Conservation (phyloP, 306 rosid species). For the Neltuma alba region DNA sequence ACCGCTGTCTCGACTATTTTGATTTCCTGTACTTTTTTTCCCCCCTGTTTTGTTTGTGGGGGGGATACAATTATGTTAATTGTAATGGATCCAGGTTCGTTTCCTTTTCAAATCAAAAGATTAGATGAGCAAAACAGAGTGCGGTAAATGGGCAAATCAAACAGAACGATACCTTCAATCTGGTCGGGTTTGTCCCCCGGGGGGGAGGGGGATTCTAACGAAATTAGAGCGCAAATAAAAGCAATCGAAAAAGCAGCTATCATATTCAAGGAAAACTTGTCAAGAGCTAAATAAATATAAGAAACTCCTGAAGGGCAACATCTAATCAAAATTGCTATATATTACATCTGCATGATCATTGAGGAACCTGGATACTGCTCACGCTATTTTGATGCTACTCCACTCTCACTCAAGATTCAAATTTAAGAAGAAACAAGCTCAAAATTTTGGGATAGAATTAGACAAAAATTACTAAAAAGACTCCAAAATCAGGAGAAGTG, state of each 20-base stretch:
- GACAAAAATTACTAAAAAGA: neutral
- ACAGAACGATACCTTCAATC: neutral
- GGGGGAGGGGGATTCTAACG: neutral
- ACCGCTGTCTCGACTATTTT: too few relatives aligned
- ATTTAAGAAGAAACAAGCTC: neutral
- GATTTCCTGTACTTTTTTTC: too few relatives aligned
- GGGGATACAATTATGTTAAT: too few relatives aligned
- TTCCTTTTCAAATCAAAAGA: neutral
- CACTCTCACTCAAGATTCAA: neutral
- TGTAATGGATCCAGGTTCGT: neutral
- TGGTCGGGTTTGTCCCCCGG: neutral
- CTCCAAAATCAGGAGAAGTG: slow-evolving; percentile 61
- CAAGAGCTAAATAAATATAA: neutral
- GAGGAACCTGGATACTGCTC: neutral
- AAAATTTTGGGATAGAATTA: neutral
- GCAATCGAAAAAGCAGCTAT: neutral
- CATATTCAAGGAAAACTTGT: neutral
- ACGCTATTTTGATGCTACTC: neutral
- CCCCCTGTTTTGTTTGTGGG: too few relatives aligned
- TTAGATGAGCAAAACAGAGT: neutral
- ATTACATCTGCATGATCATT: neutral
- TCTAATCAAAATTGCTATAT: neutral
- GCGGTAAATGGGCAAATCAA: neutral
- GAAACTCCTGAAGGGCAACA: neutral
- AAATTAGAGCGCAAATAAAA: neutral